These are phyloP conservation scores for Dunaliella salina DNA, from an alignment of 163 green algal species.

Conservation along the genomic window DNA sequence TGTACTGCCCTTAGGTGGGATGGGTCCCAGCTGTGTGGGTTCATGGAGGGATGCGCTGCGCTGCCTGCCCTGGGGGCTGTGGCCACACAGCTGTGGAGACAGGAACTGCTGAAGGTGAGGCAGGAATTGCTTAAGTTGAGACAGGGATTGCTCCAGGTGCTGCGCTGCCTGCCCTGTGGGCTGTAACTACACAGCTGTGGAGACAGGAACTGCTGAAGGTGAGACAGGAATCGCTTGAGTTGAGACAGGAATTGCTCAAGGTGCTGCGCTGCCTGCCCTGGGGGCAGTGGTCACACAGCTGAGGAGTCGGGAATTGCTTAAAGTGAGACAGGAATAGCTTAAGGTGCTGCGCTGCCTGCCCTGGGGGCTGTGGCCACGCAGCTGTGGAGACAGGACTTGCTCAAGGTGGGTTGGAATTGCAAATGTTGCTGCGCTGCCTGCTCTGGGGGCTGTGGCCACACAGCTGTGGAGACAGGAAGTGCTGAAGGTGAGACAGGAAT, in stretches of 20 bases:
- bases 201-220: too few species aligned
- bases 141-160: too few species aligned
- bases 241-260: too few species aligned
- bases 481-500: background rate
- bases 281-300: background rate
- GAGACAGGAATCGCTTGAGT: too few species aligned
- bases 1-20: too few species aligned
- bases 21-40: background rate
- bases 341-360: background rate
- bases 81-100: background rate
- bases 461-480: background rate
- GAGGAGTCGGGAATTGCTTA: background rate
- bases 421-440: background rate
- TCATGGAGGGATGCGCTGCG: background rate
- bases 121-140: too few species aligned
- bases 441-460: background rate
- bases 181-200: too few species aligned
- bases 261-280: background rate
- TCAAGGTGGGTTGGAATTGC: background rate
- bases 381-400: background rate
- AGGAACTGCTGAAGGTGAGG: background rate
- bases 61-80: background rate
- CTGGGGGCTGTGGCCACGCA: background rate
- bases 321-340: too few species aligned
- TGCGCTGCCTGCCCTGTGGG: too few species aligned